phyloP scores from a whole-genome alignment of 148 eudicot species.

The Cornus suecica region DNA sequence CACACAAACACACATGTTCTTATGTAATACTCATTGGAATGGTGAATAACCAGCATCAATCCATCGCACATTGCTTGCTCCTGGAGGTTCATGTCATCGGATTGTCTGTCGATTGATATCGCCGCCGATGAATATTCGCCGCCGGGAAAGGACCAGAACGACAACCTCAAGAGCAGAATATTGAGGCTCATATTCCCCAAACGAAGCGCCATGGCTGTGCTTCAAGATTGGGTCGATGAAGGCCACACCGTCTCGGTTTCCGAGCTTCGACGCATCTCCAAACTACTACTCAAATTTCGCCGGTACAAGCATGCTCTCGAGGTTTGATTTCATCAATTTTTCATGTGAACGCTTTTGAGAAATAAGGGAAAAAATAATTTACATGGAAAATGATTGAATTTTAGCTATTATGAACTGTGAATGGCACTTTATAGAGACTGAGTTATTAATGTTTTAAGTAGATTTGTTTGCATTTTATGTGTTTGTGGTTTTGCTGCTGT shows the following conservation, averaged over 20 bases:
- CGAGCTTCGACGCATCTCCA: constrained; percentile 24
- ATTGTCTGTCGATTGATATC: background rate
- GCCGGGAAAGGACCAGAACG: background rate
- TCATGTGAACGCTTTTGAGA: no score
- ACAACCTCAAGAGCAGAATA: constrained; percentile 1
- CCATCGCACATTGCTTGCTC: background rate
- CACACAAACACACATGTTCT: no score
- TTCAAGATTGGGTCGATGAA: constrained; percentile 29
- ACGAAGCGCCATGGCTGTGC: constrained; percentile 21
- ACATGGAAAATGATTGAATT: no score
- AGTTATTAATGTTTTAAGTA: no score
- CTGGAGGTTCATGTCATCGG: constrained; percentile 9
- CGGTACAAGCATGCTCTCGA: constrained; percentile 33
- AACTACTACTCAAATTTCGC: constrained; percentile 18
- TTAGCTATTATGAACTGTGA: no score
- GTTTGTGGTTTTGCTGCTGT: no score
- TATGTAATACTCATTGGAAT: background rate
- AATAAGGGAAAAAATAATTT: no score
- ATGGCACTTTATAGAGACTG: no score
- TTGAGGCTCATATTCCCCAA: constrained; percentile 17
- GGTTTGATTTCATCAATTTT: constrained; percentile 12
- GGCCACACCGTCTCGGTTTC: constrained; percentile 20
- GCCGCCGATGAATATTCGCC: background rate
- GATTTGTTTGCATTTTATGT: no score
- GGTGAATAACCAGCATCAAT: background rate